These are phyloP conservation scores for Massariosphaeria phaeospora DNA, from an alignment of 495 filamentous ascomycete species.

Conservation along the genomic window DNA sequence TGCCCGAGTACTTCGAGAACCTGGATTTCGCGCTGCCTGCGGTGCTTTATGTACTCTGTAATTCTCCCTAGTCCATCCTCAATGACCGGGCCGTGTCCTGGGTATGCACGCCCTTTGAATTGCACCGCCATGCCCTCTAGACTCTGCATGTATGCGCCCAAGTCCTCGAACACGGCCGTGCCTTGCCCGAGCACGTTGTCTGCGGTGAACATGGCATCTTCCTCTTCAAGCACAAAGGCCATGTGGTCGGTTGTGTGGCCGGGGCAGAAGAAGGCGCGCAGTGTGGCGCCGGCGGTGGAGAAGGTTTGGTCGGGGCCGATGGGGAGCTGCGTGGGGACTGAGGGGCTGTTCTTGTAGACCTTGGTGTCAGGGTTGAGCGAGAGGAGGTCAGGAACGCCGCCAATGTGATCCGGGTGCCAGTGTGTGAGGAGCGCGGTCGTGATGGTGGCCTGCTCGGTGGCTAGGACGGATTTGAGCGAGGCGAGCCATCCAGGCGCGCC, in stretches of 20 bases:
- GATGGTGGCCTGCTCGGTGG: constrained; percentile 61
- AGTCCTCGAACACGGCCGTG: constrained; percentile 85
- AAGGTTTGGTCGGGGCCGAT: constrained; percentile 67
- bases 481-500: constrained; percentile 48
- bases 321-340: constrained; percentile 37
- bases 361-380: constrained; percentile 53
- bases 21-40: constrained; percentile 73
- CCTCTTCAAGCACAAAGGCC: constrained; percentile 55
- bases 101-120: constrained; percentile 70
- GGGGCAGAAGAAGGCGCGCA: constrained; percentile 71
- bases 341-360: constrained; percentile 53
- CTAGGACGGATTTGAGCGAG: constrained; percentile 57
- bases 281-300: constrained; percentile 64
- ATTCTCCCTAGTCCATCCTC: constrained; percentile 61
- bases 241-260: constrained; percentile 88
- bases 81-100: constrained; percentile 78
- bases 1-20: constrained; percentile 61
- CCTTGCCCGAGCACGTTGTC: constrained; percentile 95
- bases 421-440: constrained; percentile 71
- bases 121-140: constrained; percentile 63
- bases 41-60: constrained; percentile 75
- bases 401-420: constrained; percentile 82
- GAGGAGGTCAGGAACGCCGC: constrained; percentile 65
- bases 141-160: constrained; percentile 65
- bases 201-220: constrained; percentile 85